These are phyloP conservation scores for Leishmania martiniquensis DNA, from an alignment of 208 protist genomes.

Conservation along the genomic window DNA sequence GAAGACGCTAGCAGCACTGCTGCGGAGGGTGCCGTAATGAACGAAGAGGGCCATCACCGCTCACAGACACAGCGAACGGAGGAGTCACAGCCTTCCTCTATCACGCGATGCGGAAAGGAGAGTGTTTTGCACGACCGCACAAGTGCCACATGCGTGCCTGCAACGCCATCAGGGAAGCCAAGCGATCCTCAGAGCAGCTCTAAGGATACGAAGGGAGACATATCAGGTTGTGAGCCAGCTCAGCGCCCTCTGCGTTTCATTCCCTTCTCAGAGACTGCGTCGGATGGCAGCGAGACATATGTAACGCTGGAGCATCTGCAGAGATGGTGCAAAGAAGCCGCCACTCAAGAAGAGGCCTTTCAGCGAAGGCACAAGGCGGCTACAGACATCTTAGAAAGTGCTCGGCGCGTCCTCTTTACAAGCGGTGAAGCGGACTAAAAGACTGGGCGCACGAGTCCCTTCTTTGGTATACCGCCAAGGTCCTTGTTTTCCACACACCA, in stretches of 20 bases:
- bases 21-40: neutral
- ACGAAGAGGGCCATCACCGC: neutral
- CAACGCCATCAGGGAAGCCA: neutral
- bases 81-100: neutral
- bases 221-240: neutral
- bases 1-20: conserved; percentile 12
- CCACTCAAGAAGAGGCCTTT: conserved; percentile 55
- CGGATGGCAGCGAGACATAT: conserved; percentile 40
- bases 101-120: neutral
- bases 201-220: neutral
- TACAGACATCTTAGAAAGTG: conserved; percentile 52
- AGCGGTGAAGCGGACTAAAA: conserved; percentile 14
- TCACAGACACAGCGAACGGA: neutral
- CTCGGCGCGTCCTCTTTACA: conserved; percentile 50
- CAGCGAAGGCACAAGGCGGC: conserved; percentile 46
- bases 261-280: conserved; percentile 49
- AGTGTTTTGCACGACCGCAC: conserved; percentile 12
- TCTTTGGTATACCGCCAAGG: neutral
- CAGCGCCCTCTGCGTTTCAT: conserved; percentile 41
- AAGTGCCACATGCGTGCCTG: neutral
- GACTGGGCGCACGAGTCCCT: neutral
- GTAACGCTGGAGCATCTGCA: conserved; percentile 66
- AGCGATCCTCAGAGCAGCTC: neutral
- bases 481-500: neutral
- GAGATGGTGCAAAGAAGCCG: conserved; percentile 55